phyloP scores from a whole-genome alignment of 2,329 filamentous ascomycete species.

The Arthrobotrys sinensis region DNA sequence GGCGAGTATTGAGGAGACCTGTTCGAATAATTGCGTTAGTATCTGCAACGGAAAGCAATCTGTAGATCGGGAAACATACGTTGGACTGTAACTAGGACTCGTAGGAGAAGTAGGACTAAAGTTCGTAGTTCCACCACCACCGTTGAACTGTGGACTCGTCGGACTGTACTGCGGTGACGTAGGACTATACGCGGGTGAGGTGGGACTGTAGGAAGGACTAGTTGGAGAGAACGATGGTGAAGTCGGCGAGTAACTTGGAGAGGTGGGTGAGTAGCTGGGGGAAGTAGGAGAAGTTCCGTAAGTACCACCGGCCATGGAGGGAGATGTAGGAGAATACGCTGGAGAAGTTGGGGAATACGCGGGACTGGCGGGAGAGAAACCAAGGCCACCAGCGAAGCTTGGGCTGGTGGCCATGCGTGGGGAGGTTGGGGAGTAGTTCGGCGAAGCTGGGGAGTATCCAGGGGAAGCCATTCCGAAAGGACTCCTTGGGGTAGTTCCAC shows the following conservation, averaged over 20 bases:
- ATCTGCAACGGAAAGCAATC: background rate
- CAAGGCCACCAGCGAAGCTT: constrained; percentile 71
- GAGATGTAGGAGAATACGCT: constrained; percentile 84
- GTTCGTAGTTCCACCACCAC: constrained; percentile 67
- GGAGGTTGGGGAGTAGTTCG: constrained; percentile 81
- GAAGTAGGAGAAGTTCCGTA: constrained; percentile 77
- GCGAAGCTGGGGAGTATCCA: constrained; percentile 75
- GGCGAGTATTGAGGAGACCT: constrained; percentile 75
- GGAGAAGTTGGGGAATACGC: constrained; percentile 73
- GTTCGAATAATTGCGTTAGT: constrained; percentile 71
- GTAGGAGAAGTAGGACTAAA: constrained; percentile 77
- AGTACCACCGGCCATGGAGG: constrained; percentile 70
- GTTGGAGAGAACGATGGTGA: constrained; percentile 75
- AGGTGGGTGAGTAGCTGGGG: constrained; percentile 80
- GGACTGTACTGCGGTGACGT: constrained; percentile 65
- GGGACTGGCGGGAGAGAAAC: constrained; percentile 73
- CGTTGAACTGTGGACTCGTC: constrained; percentile 65
- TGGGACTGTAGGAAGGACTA: constrained; percentile 64
- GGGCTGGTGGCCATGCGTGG: constrained; percentile 76
- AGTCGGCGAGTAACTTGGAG: constrained; percentile 76
- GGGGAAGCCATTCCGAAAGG: constrained; percentile 82
- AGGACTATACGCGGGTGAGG: constrained; percentile 63
- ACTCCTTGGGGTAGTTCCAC: constrained; percentile 77
- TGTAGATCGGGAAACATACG: constrained; percentile 66
- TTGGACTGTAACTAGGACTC: constrained; percentile 80